Evolutionary conservation across 2,329 filamentous ascomycete genomes (phyloP).

Genomic region (Aquanectria penicillioides): DNA sequence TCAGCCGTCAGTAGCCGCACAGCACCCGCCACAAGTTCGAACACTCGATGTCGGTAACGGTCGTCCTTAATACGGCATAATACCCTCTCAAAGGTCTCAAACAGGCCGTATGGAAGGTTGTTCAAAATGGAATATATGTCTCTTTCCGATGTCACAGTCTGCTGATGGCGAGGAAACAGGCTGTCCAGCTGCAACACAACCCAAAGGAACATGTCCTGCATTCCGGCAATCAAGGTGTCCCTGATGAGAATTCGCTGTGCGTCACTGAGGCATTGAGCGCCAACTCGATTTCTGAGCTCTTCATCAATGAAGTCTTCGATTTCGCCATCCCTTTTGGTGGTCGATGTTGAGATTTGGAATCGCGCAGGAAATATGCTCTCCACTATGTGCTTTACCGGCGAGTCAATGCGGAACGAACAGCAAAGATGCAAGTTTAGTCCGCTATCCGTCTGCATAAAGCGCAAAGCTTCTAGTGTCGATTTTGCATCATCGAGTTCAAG

Average conservation of each 20-base stretch:
- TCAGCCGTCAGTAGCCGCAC: background rate
- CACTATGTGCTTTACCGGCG: too few species aligned
- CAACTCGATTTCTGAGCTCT: background rate
- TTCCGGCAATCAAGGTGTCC: background rate
- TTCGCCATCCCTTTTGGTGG: too few species aligned
- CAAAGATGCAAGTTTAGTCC: too few species aligned
- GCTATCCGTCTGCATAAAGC: too few species aligned
- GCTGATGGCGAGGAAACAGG: background rate
- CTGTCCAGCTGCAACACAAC: background rate
- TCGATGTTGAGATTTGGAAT: too few species aligned
- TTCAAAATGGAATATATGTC: background rate
- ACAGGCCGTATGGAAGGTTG: background rate
- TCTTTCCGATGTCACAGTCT: background rate
- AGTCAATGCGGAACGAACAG: too few species aligned
- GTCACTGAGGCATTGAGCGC: too few species aligned
- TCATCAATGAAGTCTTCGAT: too few species aligned
- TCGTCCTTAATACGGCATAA: background rate
- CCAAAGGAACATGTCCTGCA: background rate
- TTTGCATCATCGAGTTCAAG: background rate
- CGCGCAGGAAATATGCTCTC: too few species aligned
- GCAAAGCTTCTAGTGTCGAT: too few species aligned
- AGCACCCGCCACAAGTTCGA: background rate
- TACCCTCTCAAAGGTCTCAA: background rate
- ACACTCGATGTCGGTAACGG: background rate
- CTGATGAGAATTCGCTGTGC: background rate